Percentiles rank a stretch among this genome's conserved stretches.
Conservation (phyloP, 2,329 filamentous ascomycete species). For the Sclerotinia glacialis region DNA sequence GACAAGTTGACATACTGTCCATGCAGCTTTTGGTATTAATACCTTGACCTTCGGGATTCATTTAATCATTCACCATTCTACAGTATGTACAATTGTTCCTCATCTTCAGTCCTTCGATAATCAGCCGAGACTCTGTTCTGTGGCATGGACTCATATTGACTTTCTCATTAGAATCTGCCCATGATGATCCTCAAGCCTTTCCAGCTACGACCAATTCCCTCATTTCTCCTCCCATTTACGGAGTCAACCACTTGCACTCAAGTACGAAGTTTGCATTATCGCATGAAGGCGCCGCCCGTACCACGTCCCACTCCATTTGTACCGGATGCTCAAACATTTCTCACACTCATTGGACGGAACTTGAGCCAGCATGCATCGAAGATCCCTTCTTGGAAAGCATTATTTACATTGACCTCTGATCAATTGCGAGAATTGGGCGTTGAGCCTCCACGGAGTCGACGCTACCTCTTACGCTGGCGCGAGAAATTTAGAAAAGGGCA, state of each 20-base stretch:
- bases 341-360: slow-evolving; percentile 85
- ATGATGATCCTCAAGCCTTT: slow-evolving; percentile 36
- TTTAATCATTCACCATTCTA: neutral
- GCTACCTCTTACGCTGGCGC: slow-evolving; percentile 85
- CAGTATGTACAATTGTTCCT: neutral
- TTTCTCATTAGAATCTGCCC: slow-evolving; percentile 20
- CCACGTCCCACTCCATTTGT: slow-evolving; percentile 80
- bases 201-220: slow-evolving; percentile 35
- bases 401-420: slow-evolving; percentile 76
- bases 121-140: neutral
- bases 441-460: slow-evolving; percentile 76
- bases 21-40: slow-evolving; percentile 1
- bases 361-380: slow-evolving; percentile 80
- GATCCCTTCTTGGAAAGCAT: slow-evolving; percentile 83
- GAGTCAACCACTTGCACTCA: slow-evolving; percentile 33
- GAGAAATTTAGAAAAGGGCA: slow-evolving; percentile 76
- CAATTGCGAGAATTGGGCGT: slow-evolving; percentile 82
- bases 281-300: slow-evolving; percentile 43
- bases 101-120: neutral
- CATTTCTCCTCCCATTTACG: slow-evolving; percentile 37
- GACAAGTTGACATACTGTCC: neutral
- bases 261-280: slow-evolving; percentile 44
- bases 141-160: slow-evolving; percentile 13
- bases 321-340: slow-evolving; percentile 80
- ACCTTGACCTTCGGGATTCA: neutral